Percentiles rank a stretch among this genome's conserved stretches.
Conservation (phyloP, 192 early-diverging fungal species). For the Coemansia sp. region DNA sequence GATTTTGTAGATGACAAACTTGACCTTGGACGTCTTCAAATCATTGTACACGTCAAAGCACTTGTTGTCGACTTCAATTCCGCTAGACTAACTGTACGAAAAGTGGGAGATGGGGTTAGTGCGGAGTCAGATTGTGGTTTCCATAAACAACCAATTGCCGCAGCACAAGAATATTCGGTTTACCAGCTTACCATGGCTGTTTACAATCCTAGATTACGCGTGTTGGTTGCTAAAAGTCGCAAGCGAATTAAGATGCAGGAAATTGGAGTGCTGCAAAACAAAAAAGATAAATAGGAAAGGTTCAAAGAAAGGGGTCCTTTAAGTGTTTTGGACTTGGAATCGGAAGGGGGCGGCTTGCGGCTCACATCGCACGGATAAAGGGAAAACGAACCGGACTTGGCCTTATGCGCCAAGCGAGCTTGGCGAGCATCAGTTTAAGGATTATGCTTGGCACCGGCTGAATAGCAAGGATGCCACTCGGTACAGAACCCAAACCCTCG, state of each 20-base stretch:
- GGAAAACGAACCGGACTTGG: slow-evolving; percentile 3
- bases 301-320: background rate
- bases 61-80: slow-evolving; percentile 63
- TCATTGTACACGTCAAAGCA: slow-evolving; percentile 67
- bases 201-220: background rate
- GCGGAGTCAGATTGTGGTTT: background rate
- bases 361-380: background rate
- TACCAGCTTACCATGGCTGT: background rate
- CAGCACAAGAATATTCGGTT: no score
- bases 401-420: background rate
- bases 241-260: background rate
- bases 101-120: background rate
- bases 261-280: background rate
- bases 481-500: background rate
- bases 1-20: slow-evolving; percentile 83
- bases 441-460: background rate
- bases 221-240: background rate
- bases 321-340: background rate
- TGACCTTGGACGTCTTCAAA: slow-evolving; percentile 61
- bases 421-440: background rate
- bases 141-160: no score
- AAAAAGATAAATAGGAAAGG: slow-evolving; percentile 4
- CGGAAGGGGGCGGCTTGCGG: background rate
- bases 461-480: no score
- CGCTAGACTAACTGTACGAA: slow-evolving; percentile 58